Evolutionary conservation across 139 green algal genomes (phyloP), one percentile per base, ranked within the genome.

Genomic region (Chlorella sp.): DNA sequence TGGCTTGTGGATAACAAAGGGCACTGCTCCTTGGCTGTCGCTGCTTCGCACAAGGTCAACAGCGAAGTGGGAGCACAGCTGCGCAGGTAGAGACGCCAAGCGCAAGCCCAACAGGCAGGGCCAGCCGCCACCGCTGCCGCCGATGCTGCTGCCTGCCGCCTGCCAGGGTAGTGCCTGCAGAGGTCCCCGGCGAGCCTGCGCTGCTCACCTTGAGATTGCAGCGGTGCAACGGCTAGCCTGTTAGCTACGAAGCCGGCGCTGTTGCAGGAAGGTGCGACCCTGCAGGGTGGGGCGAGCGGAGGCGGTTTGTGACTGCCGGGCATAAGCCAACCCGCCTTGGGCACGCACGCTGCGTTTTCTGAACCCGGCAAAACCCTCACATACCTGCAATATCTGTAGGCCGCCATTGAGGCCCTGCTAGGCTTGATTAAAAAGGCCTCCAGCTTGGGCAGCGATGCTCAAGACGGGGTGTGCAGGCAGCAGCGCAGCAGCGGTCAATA

Each of bases 351-450:
- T 73, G 26, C 22, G 5, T 30, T 4, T 30, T 22, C 37, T 3
- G 19, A 30, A 40, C 71, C 32, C 19, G 71, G 5, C 66, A n/a
- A 30, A 73, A 73, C 66, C 24, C 66, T 30, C 37, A 21, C 36
- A 15, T 36, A 83, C 77, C 77, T 83, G 77, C 77, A 83, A 60
- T 83, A 83, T 57, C 77, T 37, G 37, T 83, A 83, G 36, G 28
- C n/a, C 14, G 66, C 26, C 66, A 30, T 30, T 30, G 66, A 73
- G 22, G 24, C 24, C 26, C 26, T 73, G 26, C 26, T n/a, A 30
- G 66, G 26, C 24, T n/a, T 14, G 26, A 14, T 30, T 2, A 14
- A 15, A 28, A 14, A n/a, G n/a, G n/a, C n/a, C n/a, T n/a, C n/a
- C n/a, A n/a, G 26, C 19, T n/a, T 3, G 22, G 19, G 26, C 3